These are phyloP conservation scores for Bipolaris victoriae DNA, from an alignment of 2,329 filamentous ascomycete genomes.

Conservation along the genomic window DNA sequence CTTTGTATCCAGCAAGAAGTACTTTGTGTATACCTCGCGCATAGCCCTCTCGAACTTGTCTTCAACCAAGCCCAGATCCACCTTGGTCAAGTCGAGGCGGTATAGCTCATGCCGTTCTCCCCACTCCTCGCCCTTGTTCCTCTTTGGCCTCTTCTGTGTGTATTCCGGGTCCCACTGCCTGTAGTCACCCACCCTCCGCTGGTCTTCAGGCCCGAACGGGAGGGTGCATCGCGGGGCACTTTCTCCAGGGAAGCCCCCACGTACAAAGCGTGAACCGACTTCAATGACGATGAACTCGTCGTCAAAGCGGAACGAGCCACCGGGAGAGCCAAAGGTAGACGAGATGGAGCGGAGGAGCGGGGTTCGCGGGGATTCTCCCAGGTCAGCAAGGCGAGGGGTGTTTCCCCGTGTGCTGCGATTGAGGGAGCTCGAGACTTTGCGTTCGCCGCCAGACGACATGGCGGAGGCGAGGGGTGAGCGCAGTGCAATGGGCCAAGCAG, in stretches of 20 bases:
- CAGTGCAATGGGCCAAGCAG: background rate
- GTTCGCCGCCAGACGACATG: conserved; percentile 35
- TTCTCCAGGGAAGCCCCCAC: conserved; percentile 87
- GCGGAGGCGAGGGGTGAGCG: background rate
- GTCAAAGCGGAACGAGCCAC: conserved; percentile 61
- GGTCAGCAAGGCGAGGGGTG: conserved; percentile 44
- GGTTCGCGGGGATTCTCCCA: conserved; percentile 47
- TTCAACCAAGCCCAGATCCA: conserved; percentile 79
- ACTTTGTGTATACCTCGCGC: conserved; percentile 82
- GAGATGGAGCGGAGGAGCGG: conserved; percentile 65
- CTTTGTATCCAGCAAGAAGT: conserved; percentile 72
- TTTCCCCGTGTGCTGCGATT: conserved; percentile 39
- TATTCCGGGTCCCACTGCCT: conserved; percentile 68
- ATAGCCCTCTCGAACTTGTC: conserved; percentile 87
- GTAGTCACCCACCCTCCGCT: conserved; percentile 81
- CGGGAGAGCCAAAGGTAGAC: conserved; percentile 64
- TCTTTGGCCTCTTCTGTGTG: conserved; percentile 56
- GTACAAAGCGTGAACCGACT: conserved; percentile 77
- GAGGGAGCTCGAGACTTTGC: conserved; percentile 41
- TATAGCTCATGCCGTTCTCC: conserved; percentile 75
- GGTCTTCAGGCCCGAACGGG: conserved; percentile 75
- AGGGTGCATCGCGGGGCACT: conserved; percentile 73
- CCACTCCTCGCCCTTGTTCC: conserved; percentile 62
- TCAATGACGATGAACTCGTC: conserved; percentile 90
- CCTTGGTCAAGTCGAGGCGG: conserved; percentile 71